Evolutionary conservation across 441 rosid genomes (phyloP).

Genomic region (Gossypium davidsonii): DNA sequence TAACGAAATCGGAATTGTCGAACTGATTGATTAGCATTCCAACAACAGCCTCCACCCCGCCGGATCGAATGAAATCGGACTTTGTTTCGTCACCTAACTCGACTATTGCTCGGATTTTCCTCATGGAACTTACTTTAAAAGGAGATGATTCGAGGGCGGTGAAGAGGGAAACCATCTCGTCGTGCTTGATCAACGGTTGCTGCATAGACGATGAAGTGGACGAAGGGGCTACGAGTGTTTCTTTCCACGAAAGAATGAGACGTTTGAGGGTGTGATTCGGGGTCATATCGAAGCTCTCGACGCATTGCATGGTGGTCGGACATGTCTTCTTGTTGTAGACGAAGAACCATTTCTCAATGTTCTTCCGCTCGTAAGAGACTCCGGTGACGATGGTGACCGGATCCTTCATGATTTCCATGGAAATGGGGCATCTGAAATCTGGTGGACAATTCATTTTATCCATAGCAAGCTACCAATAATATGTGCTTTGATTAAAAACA

Average conservation of each 20-base stretch:
- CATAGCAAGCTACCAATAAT: neutral
- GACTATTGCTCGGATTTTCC: neutral
- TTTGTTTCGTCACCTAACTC: neutral
- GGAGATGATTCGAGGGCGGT: neutral
- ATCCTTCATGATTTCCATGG: constrained; percentile 8
- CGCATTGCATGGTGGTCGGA: neutral
- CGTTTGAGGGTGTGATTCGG: constrained; percentile 10
- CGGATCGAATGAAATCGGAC: neutral
- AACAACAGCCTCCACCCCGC: constrained; percentile 3
- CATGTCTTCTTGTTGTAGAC: constrained; percentile 1
- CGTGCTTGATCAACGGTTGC: neutral
- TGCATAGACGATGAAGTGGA: neutral
- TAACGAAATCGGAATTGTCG: neutral
- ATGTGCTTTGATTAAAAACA: neutral
- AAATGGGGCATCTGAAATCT: constrained; percentile 9
- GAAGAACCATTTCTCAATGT: constrained; percentile 4
- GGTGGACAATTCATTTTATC: neutral
- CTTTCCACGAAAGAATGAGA: neutral
- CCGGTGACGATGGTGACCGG: constrained; percentile 4
- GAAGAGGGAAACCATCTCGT: constrained; percentile 8
- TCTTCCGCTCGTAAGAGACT: constrained; percentile 8
- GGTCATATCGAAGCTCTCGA: neutral
- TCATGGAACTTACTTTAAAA: neutral
- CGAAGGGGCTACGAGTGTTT: neutral
- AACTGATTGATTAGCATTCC: neutral